Conservation (phyloP, 2,329 filamentous ascomycete species). For the Endoconidiophora polonica region DNA sequence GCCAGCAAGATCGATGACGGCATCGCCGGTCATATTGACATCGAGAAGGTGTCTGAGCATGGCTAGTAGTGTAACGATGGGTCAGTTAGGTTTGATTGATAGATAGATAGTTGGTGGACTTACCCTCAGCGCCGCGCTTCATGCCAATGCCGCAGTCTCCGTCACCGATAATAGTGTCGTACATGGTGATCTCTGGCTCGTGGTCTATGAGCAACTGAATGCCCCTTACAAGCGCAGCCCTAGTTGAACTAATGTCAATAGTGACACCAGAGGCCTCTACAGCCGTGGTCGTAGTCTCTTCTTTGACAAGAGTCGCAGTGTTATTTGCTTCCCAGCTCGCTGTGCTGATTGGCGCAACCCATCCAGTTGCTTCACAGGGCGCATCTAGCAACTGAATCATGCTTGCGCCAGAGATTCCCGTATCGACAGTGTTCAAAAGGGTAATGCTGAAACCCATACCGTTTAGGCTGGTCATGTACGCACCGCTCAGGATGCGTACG, state of each 20-base stretch:
- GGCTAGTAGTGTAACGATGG: slow-evolving; percentile 21
- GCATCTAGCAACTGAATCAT: slow-evolving; percentile 56
- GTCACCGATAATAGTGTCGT: slow-evolving; percentile 73
- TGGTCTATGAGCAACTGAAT: slow-evolving; percentile 45
- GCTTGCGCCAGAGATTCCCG: slow-evolving; percentile 39
- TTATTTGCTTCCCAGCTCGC: slow-evolving; percentile 46
- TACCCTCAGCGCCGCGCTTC: slow-evolving; percentile 69
- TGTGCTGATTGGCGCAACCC: slow-evolving; percentile 46
- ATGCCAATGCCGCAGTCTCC: slow-evolving; percentile 80
- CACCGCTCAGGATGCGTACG: slow-evolving; percentile 48
- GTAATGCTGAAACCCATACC: slow-evolving; percentile 60
- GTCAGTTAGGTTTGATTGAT: slow-evolving; percentile 14
- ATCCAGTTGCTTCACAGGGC: slow-evolving; percentile 52
- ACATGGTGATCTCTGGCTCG: slow-evolving; percentile 56
- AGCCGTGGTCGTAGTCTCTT: slow-evolving; percentile 22
- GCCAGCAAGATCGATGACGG: slow-evolving; percentile 33
- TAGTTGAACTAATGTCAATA: slow-evolving; percentile 35
- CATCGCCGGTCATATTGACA: slow-evolving; percentile 32
- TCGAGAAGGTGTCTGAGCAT: slow-evolving; percentile 33
- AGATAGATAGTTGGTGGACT: slow-evolving; percentile 12
- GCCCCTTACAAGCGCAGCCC: slow-evolving; percentile 36
- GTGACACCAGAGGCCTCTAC: slow-evolving; percentile 30
- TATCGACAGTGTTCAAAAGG: slow-evolving; percentile 45
- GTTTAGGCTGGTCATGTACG: slow-evolving; percentile 66
- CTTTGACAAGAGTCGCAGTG: slow-evolving; percentile 21